Evolutionary conservation across 1,139 yeast genomes (phyloP).

Genomic region (Saccharomyces hybrid): DNA sequence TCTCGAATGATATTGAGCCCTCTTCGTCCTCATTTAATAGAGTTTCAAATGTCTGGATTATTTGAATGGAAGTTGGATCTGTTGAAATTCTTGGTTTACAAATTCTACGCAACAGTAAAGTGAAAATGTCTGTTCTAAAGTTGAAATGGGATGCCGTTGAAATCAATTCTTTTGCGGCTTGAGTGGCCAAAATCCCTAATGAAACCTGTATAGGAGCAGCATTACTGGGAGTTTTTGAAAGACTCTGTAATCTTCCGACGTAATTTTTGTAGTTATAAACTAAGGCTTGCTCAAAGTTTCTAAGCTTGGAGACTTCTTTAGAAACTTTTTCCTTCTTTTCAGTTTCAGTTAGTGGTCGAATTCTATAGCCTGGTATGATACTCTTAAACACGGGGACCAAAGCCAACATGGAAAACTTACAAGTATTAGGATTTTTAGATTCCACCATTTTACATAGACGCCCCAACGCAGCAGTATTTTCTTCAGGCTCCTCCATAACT

Average conservation of each 20-base stretch:
- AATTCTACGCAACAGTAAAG: conserved; percentile 57
- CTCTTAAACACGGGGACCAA: conserved; percentile 79
- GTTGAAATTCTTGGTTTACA: conserved; percentile 47
- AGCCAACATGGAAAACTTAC: conserved; percentile 70
- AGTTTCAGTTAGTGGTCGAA: conserved; percentile 70
- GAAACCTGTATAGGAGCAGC: conserved; percentile 37
- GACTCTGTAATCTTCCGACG: conserved; percentile 45
- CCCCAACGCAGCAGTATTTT: conserved; percentile 57
- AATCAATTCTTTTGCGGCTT: conserved; percentile 71
- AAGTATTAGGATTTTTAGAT: conserved; percentile 58
- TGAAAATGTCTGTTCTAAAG: conserved; percentile 62
- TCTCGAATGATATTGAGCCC: conserved; percentile 75
- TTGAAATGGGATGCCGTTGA: conserved; percentile 72
- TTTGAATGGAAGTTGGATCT: conserved; percentile 44
- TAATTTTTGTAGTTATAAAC: conserved; percentile 65
- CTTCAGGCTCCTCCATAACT: conserved; percentile 86
- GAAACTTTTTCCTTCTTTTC: conserved; percentile 80
- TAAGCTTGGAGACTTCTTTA: conserved; percentile 66
- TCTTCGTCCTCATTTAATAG: conserved; percentile 63
- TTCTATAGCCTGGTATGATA: conserved; percentile 81
- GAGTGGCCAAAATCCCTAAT: conserved; percentile 28
- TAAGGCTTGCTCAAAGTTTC: conserved; percentile 74
- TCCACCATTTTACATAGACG: conserved; percentile 66
- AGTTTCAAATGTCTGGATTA: conserved; percentile 59
- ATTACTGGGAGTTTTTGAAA: conserved; percentile 33